Evolutionary conservation across 192 early-diverging fungal species (phyloP), one percentile per base, ranked within the genome.

Genomic region (Chytriomyces sp.): DNA sequence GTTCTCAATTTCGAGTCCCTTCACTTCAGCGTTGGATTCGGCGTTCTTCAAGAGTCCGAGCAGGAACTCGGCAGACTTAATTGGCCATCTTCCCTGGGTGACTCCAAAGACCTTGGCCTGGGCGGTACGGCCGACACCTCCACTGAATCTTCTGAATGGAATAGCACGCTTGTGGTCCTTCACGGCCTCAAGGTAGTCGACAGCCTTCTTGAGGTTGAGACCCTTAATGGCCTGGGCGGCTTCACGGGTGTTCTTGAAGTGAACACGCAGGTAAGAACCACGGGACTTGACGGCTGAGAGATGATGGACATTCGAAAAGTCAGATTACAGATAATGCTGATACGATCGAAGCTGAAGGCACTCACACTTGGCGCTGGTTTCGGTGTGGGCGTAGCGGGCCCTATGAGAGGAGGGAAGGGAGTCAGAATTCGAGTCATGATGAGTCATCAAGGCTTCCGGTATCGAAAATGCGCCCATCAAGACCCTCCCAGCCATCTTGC

Each of bases 241-340:
- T 88, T 99, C 97, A 79, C 94, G 95, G 61, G 97, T 97, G 92
- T 99, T 99, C 92, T 99, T 97, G 92, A 96, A 97, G 77, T 85
- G 83, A 67, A 84, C 81, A 84, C 94, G 94, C 80, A 98, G 92
- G 93, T 97, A 95, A 64, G 91, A 91, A 79, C 94, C 95, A 72
- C 93, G 92, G 82, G 95, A 89, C 90, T 94, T 91, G 81, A 93
- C 93, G 86, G 91, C 92, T 85, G 65, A 24, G 53, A 77, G 18
- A 57, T 48, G 8, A 7, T 50, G n/a, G n/a, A n/a, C n/a, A n/a
- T n/a, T n/a, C n/a, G n/a, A n/a, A n/a, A n/a, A n/a, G n/a, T n/a
- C n/a, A n/a, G n/a, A n/a, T n/a, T n/a, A n/a, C 45, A 45, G 23
- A 62, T 20, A 35, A 65, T 65, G 5, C 5, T 20, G 18, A n/a